phyloP scores from a whole-genome alignment of 2,329 filamentous ascomycete species.

The Cryphonectria naterciae region DNA sequence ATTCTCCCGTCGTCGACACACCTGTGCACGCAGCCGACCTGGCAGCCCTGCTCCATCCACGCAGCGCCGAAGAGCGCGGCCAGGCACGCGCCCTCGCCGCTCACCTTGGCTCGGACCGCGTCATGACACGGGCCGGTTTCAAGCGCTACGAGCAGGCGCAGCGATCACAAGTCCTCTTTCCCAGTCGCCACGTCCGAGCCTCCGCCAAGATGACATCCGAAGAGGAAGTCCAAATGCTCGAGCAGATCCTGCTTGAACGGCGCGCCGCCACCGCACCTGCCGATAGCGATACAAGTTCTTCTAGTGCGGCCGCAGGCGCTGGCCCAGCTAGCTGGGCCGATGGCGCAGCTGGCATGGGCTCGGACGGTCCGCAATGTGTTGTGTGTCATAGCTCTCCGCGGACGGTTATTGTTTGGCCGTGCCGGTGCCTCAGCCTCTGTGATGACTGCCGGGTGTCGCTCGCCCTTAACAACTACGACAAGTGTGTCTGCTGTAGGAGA shows the following conservation, averaged over 20 bases:
- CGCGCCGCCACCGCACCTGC: constrained; percentile 40
- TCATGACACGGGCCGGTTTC: constrained; percentile 83
- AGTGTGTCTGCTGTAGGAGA: constrained; percentile 90
- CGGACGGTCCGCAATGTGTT: constrained; percentile 80
- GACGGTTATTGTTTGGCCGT: constrained; percentile 94
- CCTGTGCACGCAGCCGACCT: constrained; percentile 71
- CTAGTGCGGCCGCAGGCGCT: constrained; percentile 26
- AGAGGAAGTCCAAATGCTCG: constrained; percentile 64
- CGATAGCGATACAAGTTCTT: constrained; percentile 25
- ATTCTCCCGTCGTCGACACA: constrained; percentile 63
- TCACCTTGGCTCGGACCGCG: constrained; percentile 71
- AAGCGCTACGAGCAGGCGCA: constrained; percentile 69
- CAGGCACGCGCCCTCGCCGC: constrained; percentile 82
- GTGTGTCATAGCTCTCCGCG: constrained; percentile 87
- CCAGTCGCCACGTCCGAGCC: constrained; percentile 45
- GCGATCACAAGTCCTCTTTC: constrained; percentile 68
- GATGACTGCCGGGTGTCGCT: constrained; percentile 93
- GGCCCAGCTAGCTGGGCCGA: constrained; percentile 61
- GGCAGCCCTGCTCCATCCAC: constrained; percentile 80
- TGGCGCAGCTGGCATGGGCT: constrained; percentile 73
- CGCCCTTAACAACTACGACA: constrained; percentile 96
- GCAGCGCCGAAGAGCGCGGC: constrained; percentile 74
- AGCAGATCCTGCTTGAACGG: constrained; percentile 62
- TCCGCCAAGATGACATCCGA: constrained; percentile 53
- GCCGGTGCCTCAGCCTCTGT: constrained; percentile 89